Percentiles rank a stretch among this genome's conserved stretches.
phyloP scores from a whole-genome alignment of 2,329 filamentous ascomycete genomes.

The Penicillium polonicum region DNA sequence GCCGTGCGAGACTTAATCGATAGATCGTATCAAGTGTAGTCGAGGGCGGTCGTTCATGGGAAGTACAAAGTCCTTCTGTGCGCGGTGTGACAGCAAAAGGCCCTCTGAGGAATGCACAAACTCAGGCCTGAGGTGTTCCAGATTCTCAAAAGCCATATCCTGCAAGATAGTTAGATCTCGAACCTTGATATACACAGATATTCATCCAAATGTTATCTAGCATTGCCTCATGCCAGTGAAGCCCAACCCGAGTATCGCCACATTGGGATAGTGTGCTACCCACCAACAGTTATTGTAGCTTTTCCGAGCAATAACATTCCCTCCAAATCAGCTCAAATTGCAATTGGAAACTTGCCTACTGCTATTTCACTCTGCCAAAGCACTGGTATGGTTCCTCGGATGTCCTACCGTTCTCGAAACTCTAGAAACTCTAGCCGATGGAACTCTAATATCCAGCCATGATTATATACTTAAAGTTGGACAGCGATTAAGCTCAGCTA shows the following conservation, averaged over 20 bases:
- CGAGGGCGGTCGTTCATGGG: not conserved
- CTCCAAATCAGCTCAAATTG: not conserved
- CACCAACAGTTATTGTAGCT: not conserved
- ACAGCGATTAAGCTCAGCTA: not conserved
- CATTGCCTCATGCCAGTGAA: not conserved
- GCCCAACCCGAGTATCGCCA: not conserved
- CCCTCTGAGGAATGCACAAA: not conserved
- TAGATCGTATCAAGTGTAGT: constrained; percentile 1
- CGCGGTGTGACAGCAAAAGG: not conserved
- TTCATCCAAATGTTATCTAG: not conserved
- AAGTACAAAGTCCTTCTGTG: not conserved
- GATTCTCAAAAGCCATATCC: not conserved
- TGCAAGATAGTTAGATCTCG: not conserved
- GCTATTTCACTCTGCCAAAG: not conserved
- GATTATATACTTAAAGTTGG: not conserved
- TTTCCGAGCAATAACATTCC: not conserved
- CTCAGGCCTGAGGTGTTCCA: not conserved
- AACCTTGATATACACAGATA: not conserved
- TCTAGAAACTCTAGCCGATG: not conserved
- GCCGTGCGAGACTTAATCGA: constrained; percentile 18
- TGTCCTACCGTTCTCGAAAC: not conserved
- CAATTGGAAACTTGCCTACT: not conserved
- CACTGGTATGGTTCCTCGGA: not conserved
- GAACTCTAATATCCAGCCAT: not conserved
- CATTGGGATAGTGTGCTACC: not conserved